These are phyloP conservation scores for Lactuca saligna DNA, from an alignment of 129 eudicot genomes.

Conservation along the genomic window DNA sequence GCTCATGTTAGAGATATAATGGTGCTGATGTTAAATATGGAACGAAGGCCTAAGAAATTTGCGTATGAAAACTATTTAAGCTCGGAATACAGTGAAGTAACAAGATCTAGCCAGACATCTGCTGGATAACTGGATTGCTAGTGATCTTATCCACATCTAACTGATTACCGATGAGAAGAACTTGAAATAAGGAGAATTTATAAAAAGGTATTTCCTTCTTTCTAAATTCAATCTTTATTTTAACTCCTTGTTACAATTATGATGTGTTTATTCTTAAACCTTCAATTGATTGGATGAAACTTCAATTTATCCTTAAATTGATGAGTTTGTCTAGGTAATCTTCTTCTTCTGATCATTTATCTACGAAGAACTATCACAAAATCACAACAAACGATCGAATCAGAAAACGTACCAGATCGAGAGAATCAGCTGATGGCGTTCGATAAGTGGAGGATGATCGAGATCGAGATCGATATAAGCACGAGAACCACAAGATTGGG, in stretches of 20 bases:
- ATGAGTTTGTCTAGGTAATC: not conserved
- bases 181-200: not conserved
- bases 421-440: not conserved
- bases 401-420: not conserved
- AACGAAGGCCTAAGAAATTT: too few species aligned
- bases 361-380: not conserved
- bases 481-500: not conserved
- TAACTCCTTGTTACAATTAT: not conserved
- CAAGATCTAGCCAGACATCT: not conserved
- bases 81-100: too few species aligned
- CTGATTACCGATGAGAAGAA: not conserved
- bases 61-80: too few species aligned
- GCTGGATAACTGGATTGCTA: not conserved
- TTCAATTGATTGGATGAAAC: not conserved
- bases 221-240: not conserved
- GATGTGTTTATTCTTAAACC: conserved; percentile 8
- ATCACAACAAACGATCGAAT: not conserved
- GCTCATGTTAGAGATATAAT: too few species aligned
- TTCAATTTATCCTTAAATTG: not conserved
- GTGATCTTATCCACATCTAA: too few species aligned
- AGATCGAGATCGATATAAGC: not conserved
- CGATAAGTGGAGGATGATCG: not conserved
- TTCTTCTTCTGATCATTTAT: not conserved
- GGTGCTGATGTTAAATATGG: too few species aligned
- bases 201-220: not conserved